Evolutionary conservation across 2,329 filamentous ascomycete genomes (phyloP), one percentile per base, ranked within the genome.

Genomic region (Fusarium verrucosum): DNA sequence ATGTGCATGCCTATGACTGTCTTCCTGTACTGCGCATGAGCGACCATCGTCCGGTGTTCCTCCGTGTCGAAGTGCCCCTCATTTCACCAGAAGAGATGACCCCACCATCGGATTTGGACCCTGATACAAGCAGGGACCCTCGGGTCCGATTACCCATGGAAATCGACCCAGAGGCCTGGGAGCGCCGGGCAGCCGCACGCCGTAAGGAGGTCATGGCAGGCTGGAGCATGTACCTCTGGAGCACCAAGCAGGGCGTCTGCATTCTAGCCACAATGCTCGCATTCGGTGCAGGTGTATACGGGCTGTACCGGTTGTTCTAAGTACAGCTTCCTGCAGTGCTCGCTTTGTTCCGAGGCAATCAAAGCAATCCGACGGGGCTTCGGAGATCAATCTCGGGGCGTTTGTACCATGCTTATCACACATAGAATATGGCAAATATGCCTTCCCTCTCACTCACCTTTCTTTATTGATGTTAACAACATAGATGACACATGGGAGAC

Each of bases 41-140:
- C 50, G 95, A 99, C 75, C 95, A 99, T 77, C 87, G 92, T 26
- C 85, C 93, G 8, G 95, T 98, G 4, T 91, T 87, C 43, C 81
- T 97, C 22, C 86, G 90, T 5, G 81, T 89, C 9, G 80, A 81
- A 0, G 83, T 97, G 16, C 89, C 92, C 2, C 78, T 92, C 7
- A 67, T 87, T 43, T 70, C 75, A 11, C 75, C 76, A 4, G 71
- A 74, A 10, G 76, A 78, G 38, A 74, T 86, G 33, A 61, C 70
- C 5, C 78, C 80, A 4, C 72, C 77, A 14, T 56, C 64, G n/a
- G 57, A 58, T 23, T 33, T 61, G 35, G 57, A 64, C 20, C 45
- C 56, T 33, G 62, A 60, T 22, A 65, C 72, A 35, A 72, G 68
- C 50, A 50, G 62, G 22, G 82, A 85, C 54, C 82, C 82, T 4